phyloP scores from a whole-genome alignment of 2,329 filamentous ascomycete genomes.

The Botryotinia calthae region DNA sequence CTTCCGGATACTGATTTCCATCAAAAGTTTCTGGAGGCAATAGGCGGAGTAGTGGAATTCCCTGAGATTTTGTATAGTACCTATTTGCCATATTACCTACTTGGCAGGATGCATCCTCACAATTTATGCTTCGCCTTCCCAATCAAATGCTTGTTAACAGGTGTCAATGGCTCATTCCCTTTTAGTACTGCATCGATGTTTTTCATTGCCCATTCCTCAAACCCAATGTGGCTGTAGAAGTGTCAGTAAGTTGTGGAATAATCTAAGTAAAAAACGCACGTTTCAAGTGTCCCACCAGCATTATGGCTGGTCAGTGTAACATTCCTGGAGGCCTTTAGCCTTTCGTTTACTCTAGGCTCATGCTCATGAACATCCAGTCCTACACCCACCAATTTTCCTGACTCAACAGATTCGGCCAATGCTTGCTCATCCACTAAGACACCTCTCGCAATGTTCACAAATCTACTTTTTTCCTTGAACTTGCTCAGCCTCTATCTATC shows the following conservation, averaged over 20 bases:
- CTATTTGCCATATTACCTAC: neutral
- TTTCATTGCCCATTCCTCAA: conserved; percentile 64
- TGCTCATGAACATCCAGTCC: conserved; percentile 63
- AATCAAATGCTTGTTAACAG: conserved; percentile 36
- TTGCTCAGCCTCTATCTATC: conserved; percentile 46
- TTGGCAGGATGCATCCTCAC: neutral
- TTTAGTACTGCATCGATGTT: conserved; percentile 61
- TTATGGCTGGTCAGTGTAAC: conserved; percentile 64
- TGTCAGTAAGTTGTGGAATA: neutral
- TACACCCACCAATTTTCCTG: conserved; percentile 49
- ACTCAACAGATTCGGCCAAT: conserved; percentile 56
- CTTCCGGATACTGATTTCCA: neutral
- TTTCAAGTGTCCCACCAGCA: conserved; percentile 64
- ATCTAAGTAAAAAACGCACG: conserved; percentile 35
- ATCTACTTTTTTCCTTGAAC: conserved; percentile 54
- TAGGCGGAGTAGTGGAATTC: neutral
- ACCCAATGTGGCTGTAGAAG: conserved; percentile 46
- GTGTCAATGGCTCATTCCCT: conserved; percentile 34
- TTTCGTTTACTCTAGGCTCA: conserved; percentile 48
- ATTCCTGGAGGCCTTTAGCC: conserved; percentile 34
- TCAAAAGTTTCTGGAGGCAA: neutral
- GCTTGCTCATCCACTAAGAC: conserved; percentile 64
- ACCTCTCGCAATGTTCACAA: conserved; percentile 67
- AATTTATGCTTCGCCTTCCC: conserved; percentile 3
- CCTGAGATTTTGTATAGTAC: neutral